A percentile compares a stretch with the other conserved stretches of the same genome.
These are phyloP conservation scores for Solanum habrochaites DNA, from an alignment of 257 asterid species.

Conservation along the genomic window DNA sequence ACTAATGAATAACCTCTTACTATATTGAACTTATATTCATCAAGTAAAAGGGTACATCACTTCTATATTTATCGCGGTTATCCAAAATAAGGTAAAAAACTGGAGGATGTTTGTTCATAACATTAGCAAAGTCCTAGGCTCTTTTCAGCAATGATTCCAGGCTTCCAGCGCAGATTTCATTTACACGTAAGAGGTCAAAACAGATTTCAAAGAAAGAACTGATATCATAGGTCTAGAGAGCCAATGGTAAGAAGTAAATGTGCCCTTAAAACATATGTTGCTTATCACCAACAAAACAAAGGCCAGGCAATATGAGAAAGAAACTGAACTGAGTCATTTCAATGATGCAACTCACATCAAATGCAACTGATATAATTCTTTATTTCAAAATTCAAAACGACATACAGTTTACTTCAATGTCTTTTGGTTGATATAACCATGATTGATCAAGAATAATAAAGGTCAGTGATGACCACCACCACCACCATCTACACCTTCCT, in stretches of 20 bases:
- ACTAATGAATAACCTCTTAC: not conserved
- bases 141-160: not conserved
- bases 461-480: conserved; percentile 48
- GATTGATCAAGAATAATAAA: not conserved
- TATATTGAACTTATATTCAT: not conserved
- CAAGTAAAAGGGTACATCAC: not conserved
- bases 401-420: conserved; percentile 3
- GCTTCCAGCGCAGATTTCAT: not conserved
- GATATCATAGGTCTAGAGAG: not conserved
- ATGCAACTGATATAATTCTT: conserved; percentile 16
- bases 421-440: not conserved
- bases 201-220: not conserved
- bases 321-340: not conserved
- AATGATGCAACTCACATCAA: conserved; percentile 4
- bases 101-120: not conserved
- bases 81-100: not conserved
- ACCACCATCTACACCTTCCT: conserved; percentile 47
- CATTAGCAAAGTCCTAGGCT: not conserved
- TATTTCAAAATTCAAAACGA: conserved; percentile 17
- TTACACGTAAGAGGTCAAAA: not conserved
- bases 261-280: not conserved
- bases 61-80: not conserved
- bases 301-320: not conserved
- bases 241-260: not conserved
- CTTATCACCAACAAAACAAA: not conserved